Evolutionary conservation across 2,329 filamentous ascomycete genomes (phyloP), one percentile per base, ranked within the genome.

Genomic region (Colletotrichum sublineola): DNA sequence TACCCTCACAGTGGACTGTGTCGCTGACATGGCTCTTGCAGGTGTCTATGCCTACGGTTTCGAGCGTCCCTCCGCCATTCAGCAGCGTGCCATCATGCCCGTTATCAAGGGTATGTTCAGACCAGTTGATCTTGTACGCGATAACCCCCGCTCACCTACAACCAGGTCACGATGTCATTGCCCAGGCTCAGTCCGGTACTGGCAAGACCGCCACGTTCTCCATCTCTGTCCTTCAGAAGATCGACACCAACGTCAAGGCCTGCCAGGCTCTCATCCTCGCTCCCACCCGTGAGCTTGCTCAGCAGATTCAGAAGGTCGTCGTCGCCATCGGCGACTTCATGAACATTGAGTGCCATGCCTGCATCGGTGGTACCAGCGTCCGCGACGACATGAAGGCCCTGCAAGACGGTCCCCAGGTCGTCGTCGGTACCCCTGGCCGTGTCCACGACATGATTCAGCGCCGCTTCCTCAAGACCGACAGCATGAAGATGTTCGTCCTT

Each of bases 171-270:
- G 96, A 99, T 91, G 96, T 99, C 82, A 99, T 99, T 84, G 96
- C 97, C 77, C 96, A 99, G 90, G 96, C 96, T 81, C 96, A 99
- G 90, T 99, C 96, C 79, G 96, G 96, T 90, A 99, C 96, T 84
- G 96, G 96, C 88, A 99, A 99, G 92, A 99, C 96, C 78, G 96
- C 96, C 79, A 99, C 96, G 79, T 99, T 99, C 92, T 98, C 96
- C 81, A 97, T 99, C 87, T 97, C 95, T 80, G 94, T 96, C 80
- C 94, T 99, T 78, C 96, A 99, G 91, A 98, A 98, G 91, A 94
- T 99, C 86, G 96, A 99, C 88, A 90, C 93, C 83, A 92, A 91
- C 84, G 84, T 98, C 84, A 98, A 98, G 92, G 91, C 93, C 82
- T 97, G 94, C 91, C 96, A 99, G 92, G 97, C 96, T 76, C 91